Evolutionary conservation across 2,329 filamentous ascomycete genomes (phyloP), one percentile per base, ranked within the genome.

Genomic region (Bipolaris bicolor): DNA sequence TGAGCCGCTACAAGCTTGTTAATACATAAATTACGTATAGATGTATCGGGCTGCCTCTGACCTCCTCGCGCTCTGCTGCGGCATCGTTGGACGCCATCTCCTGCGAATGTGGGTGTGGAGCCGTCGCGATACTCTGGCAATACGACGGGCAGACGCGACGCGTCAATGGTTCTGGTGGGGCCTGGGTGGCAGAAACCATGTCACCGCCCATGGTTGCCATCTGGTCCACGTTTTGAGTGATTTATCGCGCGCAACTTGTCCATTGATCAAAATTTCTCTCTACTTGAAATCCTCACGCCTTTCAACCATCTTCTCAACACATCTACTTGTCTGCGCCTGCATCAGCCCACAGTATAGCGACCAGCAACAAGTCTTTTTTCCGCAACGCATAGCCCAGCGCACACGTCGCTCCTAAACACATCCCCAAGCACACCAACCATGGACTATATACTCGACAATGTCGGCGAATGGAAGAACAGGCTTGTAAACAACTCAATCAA

Each of bases 1-100:
- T 78, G 66, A 78, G 75, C 39, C 74, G 73, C 76, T 97, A 52
- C 33, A 16, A 10, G 47, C 34, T 36, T 22, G 43, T 59, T 26
- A 57, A 44, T 37, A 26, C 47, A 49, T 51, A 39, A 29, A 11
- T 24, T 24, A 13, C 7, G 2, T 18, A 15, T 16, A 46, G 13
- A 16, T 13, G 2, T 16, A 15, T 3, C 5, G 1, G 16, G 1
- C 2, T 10, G 9, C 6, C 13, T n/a, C 47, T 16, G 49, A 74
- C 74, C 60, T 76, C 74, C 67, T 76, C 73, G 46, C 66, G 67
- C 47, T 73, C 69, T 16, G 59, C 58, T 16, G 65, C 63, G 9
- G 67, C 64, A 49, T 67, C 61, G 20, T 49, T 63, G 13, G 69
- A 65, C 16, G 72, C 61, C 72, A 72, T 76, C 18, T 22, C 53